Base-by-base conservation (phyloP, 108 stramenopile genomes). In the Seminavis robusta region DNA sequence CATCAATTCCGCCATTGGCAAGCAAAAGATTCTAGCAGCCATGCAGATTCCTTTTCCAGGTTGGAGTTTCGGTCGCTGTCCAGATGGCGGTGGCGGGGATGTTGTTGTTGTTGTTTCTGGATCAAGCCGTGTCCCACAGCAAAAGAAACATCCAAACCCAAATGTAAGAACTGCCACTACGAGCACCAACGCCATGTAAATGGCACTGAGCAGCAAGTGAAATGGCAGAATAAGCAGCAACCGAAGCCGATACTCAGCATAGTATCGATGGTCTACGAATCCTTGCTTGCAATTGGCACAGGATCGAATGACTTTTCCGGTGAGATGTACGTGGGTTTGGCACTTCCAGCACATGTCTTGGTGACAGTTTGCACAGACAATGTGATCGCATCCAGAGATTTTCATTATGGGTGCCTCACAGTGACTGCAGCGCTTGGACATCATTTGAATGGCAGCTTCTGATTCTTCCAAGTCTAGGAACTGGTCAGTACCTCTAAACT, bases 271-370 rank as follows among this genome's bases (percentile, higher is more conserved):
- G 44, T 77, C 76, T 8, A 77, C 13, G 40, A 60, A 77, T 4
- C 38, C 33, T 47, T 67, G 65, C 19, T 63, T 0, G 56, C 76
- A 77, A 11, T 59, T 63, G 25, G 16, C 25, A 44, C 76, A 77
- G 4, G 23, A 11, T 40, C 76, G 69, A 6, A 65, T 37, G 47
- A 53, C 64, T 0, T 69, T 51, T 4, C 70, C 70, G 9, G 53
- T 41, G 27, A 77, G 39, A 30, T 62, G 48, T 8, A 15, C 0
- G 34, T 77, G 76, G 9, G 56, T 67, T 3, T 70, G 70, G 44
- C 76, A 77, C 20, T 47, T 57, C 36, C 57, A 77, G 40, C 76
- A 77, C 46, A 77, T 57, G 56, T 77, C 76, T 0, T 67, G 7
- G 3, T 67, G 23, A 38, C 76, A 77, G 17, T 29, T 31, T 5